Evolutionary conservation across 2,329 filamentous ascomycete species (phyloP).

Genomic region (Penicillium palitans): DNA sequence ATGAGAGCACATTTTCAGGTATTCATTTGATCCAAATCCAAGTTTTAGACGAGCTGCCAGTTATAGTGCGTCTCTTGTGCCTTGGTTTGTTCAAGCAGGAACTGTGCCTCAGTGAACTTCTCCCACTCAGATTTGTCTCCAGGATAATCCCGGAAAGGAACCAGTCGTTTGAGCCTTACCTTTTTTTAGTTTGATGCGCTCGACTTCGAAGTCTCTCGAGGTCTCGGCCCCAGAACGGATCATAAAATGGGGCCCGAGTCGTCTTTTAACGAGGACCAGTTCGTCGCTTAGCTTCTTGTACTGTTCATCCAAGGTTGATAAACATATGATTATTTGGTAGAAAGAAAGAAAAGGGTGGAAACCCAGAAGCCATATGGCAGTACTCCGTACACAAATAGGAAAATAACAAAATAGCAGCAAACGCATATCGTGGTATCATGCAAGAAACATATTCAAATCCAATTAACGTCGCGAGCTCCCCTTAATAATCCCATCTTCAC

Average conservation of each 20-base stretch:
- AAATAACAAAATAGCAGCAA: neutral
- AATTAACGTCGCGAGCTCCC: constrained; percentile 33
- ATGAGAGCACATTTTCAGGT: neutral
- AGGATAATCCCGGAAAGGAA: neutral
- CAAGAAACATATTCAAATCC: constrained; percentile 14
- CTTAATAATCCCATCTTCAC: constrained; percentile 43
- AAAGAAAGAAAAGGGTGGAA: neutral
- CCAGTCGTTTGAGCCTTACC: neutral
- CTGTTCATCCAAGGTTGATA: neutral
- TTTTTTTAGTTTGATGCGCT: neutral
- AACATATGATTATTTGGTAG: neutral
- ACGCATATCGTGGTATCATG: constrained; percentile 27
- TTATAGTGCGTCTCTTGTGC: neutral
- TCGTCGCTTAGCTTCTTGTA: neutral
- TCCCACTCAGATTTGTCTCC: neutral
- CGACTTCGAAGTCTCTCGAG: neutral
- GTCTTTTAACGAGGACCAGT: neutral
- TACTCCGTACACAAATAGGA: neutral
- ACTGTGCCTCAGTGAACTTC: neutral
- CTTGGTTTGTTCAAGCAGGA: neutral
- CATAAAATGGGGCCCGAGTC: neutral
- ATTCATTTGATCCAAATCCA: neutral
- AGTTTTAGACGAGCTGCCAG: neutral
- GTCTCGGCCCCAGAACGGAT: neutral
- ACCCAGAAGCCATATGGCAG: neutral